Evolutionary conservation across 306 rosid genomes (phyloP), one percentile per base, ranked within the genome.

Genomic region (Lotus japonicus): DNA sequence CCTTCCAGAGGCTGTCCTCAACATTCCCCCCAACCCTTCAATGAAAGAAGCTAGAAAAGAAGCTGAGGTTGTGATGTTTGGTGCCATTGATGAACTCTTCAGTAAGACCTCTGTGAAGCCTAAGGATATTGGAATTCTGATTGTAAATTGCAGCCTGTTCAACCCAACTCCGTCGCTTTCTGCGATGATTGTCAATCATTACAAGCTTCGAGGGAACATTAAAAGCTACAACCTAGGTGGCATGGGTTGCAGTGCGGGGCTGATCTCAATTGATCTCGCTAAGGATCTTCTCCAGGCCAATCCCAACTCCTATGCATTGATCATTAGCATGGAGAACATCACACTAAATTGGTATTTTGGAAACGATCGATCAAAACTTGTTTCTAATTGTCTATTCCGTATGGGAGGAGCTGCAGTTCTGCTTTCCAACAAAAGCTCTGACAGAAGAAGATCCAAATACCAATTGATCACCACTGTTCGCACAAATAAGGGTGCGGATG

Each of bases 181-280:
- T 46, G 91, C 97, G 5, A 88, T 91, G 97, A 72, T 91, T 70
- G 78, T 88, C 60, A 91, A 91, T 65, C 96, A 86, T 73, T 91
- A 91, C 80, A 89, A 84, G 85, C 96, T 91, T 77, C 80, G 97
- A 39, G 97, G 97, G 61, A 87, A 91, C 59, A 82, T 91, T 43
- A 74, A 71, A 48, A 85, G 91, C 79, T 91, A 83, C 63, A 91
- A 91, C 68, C 83, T 91, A 0, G 96, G 97, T 43, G 97, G 96
- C 54, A 91, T 91, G 97, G 97, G 97, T 64, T 91, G 97, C 81
- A 91, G 97, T 59, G 97, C 97, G 0, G 97, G 97, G 14, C 79
- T 91, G 55, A 85, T 91, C 71, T 88, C 97, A 1, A 85, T 91
- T 58, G 96, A 86, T 77, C 94, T 91, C 57, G 97, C 97, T 33